phyloP scores from a whole-genome alignment of 192 early-diverging fungal genomes.

The Pilaira anomala region DNA sequence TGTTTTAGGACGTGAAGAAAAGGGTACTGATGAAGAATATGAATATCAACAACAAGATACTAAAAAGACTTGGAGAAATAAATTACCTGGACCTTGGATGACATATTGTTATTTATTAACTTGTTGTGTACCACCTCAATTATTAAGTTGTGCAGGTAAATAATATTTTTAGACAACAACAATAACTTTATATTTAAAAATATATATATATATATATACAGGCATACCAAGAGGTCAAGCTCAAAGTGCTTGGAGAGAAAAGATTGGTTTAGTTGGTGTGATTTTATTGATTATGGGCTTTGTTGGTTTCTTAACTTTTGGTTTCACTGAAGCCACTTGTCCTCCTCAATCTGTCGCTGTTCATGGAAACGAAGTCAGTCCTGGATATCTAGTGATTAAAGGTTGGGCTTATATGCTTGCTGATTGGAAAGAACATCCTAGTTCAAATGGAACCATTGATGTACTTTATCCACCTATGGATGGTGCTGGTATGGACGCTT shows the following conservation, averaged over 20 bases:
- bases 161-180: neutral
- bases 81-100: constrained; percentile 39
- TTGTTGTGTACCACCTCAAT: constrained; percentile 39
- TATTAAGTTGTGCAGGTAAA: constrained; percentile 38
- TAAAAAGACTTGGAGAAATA: neutral
- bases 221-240: constrained; percentile 57
- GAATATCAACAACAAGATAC: neutral
- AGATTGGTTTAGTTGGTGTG: constrained; percentile 81
- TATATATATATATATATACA: neutral
- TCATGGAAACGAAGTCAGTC: constrained; percentile 35
- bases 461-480: constrained; percentile 50
- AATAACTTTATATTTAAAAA: neutral
- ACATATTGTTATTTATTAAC: constrained; percentile 44
- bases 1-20: constrained; percentile 41
- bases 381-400: constrained; percentile 51
- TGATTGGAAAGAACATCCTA: constrained; percentile 17
- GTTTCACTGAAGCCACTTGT: constrained; percentile 66
- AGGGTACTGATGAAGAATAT: neutral
- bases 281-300: constrained; percentile 67
- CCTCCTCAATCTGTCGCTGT: constrained; percentile 18
- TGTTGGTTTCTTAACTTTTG: constrained; percentile 87
- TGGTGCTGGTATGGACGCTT: constrained; percentile 67
- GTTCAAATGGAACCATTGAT: constrained; percentile 37
- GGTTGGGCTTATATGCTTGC: constrained; percentile 65
- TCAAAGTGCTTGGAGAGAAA: constrained; percentile 88